Evolutionary conservation across 495 filamentous ascomycete species (phyloP).

Genomic region (Coniosporium apollinis): DNA sequence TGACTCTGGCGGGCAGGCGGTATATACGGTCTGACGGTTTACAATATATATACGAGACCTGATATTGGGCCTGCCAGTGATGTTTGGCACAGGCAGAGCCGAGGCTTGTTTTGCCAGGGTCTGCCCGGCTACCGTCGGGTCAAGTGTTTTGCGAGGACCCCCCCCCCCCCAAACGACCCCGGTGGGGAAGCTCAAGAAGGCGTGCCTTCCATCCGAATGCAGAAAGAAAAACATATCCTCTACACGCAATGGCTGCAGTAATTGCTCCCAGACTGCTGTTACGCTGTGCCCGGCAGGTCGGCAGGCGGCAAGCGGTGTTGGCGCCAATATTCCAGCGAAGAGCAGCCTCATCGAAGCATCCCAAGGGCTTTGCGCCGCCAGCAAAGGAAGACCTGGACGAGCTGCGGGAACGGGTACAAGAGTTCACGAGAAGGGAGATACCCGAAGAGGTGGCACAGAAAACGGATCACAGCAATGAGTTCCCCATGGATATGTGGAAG

Average conservation of each 20-base stretch:
- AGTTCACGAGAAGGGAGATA: slow-evolving; percentile 72
- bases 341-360: slow-evolving; percentile 63
- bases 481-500: slow-evolving; percentile 81
- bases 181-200: too few species aligned
- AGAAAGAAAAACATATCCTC: too few species aligned
- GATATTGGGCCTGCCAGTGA: too few species aligned
- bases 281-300: not conserved
- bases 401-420: slow-evolving; percentile 77
- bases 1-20: too few species aligned
- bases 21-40: too few species aligned
- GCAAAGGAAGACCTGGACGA: slow-evolving; percentile 60
- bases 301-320: not conserved
- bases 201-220: too few species aligned
- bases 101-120: too few species aligned
- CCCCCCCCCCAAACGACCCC: too few species aligned
- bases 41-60: too few species aligned
- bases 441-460: slow-evolving; percentile 62
- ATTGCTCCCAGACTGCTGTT: not conserved
- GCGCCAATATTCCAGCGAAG: slow-evolving; percentile 14
- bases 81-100: too few species aligned
- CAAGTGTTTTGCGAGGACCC: too few species aligned
- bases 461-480: slow-evolving; percentile 75
- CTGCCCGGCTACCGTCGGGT: too few species aligned
- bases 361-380: slow-evolving; percentile 64
- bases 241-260: not conserved